phyloP scores from a whole-genome alignment of 2,329 filamentous ascomycete species.

The Aspergillus hiratsukae region DNA sequence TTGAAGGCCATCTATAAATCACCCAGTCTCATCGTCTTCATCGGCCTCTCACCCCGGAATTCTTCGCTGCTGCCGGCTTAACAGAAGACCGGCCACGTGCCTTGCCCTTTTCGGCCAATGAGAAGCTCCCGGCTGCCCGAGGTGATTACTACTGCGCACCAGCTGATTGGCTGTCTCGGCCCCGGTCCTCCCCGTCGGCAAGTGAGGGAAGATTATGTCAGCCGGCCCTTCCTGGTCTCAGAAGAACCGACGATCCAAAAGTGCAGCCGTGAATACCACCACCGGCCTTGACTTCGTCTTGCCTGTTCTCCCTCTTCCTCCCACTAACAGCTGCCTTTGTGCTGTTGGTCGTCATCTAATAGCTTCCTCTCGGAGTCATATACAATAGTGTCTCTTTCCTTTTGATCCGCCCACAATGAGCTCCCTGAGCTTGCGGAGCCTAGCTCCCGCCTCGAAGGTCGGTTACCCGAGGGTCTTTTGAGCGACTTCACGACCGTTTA shows the following conservation, averaged over 20 bases:
- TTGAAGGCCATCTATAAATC: neutral
- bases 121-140: slow-evolving; percentile 26
- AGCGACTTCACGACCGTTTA: slow-evolving; percentile 3
- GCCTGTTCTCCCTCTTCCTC: slow-evolving; percentile 16
- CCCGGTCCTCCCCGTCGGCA: slow-evolving; percentile 30
- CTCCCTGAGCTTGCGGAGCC: slow-evolving; percentile 47
- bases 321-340: slow-evolving; percentile 9
- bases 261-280: slow-evolving; percentile 19
- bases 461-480: slow-evolving; percentile 25
- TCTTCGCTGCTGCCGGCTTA: slow-evolving; percentile 20
- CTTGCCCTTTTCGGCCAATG: slow-evolving; percentile 23
- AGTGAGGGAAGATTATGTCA: slow-evolving; percentile 36
- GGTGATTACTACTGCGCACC: slow-evolving; percentile 32
- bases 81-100: slow-evolving; percentile 30
- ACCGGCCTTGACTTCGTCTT: slow-evolving; percentile 10
- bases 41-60: slow-evolving; percentile 19
- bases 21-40: neutral
- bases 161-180: slow-evolving; percentile 32
- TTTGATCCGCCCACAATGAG: slow-evolving; percentile 43
- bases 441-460: slow-evolving; percentile 47
- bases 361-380: slow-evolving; percentile 19
- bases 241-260: slow-evolving; percentile 24
- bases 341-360: slow-evolving; percentile 15
- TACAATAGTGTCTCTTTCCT: slow-evolving; percentile 22
- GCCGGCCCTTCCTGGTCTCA: slow-evolving; percentile 17